phyloP scores from a whole-genome alignment of 352 stramenopile genomes.

The Peronospora tabacina region DNA sequence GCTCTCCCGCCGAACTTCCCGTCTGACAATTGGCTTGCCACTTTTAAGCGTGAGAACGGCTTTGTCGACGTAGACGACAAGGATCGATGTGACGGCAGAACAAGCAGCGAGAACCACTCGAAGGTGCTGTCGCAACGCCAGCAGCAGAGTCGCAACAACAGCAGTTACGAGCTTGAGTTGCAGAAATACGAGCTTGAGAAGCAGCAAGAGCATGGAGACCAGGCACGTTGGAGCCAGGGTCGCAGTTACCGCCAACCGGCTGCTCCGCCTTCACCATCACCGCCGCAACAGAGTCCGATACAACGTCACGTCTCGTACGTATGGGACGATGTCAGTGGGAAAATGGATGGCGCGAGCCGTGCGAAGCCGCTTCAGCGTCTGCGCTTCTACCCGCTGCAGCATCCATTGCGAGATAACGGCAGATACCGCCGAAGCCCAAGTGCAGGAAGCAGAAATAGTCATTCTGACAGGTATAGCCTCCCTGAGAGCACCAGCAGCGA shows the following conservation, averaged over 20 bases:
- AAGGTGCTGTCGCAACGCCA: conserved; percentile 14
- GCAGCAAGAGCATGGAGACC: conserved; percentile 11
- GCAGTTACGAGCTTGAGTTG: conserved; percentile 16
- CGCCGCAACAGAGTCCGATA: conserved; percentile 9
- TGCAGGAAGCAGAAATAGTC: conserved; percentile 11
- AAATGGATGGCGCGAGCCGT: background rate
- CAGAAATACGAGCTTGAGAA: conserved; percentile 20
- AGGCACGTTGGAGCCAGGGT: conserved; percentile 14
- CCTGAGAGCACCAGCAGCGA: conserved; percentile 25
- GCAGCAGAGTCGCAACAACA: conserved; percentile 12
- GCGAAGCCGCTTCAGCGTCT: conserved; percentile 3
- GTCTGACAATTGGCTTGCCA: conserved; percentile 36
- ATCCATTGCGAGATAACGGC: conserved; percentile 11
- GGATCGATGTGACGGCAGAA: conserved; percentile 6
- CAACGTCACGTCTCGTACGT: conserved; percentile 6
- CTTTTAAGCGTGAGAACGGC: conserved; percentile 50
- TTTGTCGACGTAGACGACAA: conserved; percentile 27
- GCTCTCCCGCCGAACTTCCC: conserved; percentile 42
- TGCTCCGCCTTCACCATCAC: conserved; percentile 12
- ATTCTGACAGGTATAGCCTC: background rate
- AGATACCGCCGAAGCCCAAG: conserved; percentile 19
- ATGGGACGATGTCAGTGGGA: conserved; percentile 11
- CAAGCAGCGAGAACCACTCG: conserved; percentile 2
- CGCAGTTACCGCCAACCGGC: conserved; percentile 19
- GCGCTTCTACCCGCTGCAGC: conserved; percentile 3